phyloP scores from a whole-genome alignment of 768 basidiomycete genomes.

The Amanita pseudoporphyria region DNA sequence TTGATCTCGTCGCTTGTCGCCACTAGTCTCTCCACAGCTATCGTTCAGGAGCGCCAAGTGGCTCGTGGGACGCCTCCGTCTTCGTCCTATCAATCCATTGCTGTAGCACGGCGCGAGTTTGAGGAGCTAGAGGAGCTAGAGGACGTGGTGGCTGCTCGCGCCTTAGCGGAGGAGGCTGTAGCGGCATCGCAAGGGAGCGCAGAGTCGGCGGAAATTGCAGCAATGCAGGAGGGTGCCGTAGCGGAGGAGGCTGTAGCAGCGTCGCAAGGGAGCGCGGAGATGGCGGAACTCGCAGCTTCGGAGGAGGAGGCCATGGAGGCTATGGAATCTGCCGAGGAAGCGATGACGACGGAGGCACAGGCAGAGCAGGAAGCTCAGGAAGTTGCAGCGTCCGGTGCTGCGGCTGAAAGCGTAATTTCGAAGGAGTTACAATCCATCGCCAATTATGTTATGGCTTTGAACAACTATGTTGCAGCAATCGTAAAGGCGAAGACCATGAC shows the following conservation, averaged over 20 bases:
- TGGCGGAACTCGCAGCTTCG: too few species aligned
- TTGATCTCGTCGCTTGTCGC: neutral
- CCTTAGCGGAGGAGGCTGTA: too few species aligned
- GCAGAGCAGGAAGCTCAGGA: neutral
- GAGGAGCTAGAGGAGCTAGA: too few species aligned
- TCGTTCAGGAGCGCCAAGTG: neutral
- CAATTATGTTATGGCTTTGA: neutral
- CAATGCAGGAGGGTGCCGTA: too few species aligned
- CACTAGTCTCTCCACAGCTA: neutral
- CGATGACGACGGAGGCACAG: neutral
- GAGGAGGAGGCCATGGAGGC: neutral
- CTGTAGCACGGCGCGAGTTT: too few species aligned
- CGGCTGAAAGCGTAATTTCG: neutral
- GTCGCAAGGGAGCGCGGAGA: too few species aligned
- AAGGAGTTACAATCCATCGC: neutral
- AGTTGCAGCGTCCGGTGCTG: neutral
- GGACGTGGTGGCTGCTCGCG: too few species aligned
- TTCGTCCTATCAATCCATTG: too few species aligned
- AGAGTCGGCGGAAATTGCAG: too few species aligned
- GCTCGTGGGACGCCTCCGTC: too few species aligned
- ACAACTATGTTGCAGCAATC: neutral
- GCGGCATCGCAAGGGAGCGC: too few species aligned
- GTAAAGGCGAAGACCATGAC: neutral
- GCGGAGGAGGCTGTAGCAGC: too few species aligned
- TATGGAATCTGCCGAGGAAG: neutral